Evolutionary conservation across 1,284 basidiomycete species (phyloP).

Genomic region (Microbotryum violaceum): DNA sequence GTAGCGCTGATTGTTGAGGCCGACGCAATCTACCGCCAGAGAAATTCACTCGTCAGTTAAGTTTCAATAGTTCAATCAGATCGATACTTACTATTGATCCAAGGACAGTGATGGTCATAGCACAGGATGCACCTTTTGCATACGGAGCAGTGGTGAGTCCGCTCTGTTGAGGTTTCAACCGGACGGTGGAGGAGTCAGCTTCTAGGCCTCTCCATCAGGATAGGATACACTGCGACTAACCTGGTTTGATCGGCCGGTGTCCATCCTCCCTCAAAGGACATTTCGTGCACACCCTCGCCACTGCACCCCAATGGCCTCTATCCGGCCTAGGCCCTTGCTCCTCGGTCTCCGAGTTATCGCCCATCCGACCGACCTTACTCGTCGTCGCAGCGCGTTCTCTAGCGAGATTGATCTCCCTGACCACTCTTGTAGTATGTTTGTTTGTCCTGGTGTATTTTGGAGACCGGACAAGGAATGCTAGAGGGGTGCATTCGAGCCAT

Average conservation of each 20-base stretch:
- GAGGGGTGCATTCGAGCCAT: not conserved
- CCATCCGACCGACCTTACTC: slow-evolving; percentile 1
- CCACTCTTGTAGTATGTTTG: not conserved
- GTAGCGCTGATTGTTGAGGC: slow-evolving; percentile 88
- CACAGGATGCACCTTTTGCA: slow-evolving; percentile 88
- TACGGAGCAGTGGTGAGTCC: slow-evolving; percentile 89
- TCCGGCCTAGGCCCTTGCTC: not conserved
- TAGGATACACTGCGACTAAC: slow-evolving; percentile 46
- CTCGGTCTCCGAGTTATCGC: slow-evolving; percentile 1
- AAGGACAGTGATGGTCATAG: slow-evolving; percentile 79
- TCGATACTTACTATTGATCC: slow-evolving; percentile 60
- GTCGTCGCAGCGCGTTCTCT: slow-evolving; percentile 10
- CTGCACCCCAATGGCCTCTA: not conserved
- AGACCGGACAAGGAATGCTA: not conserved
- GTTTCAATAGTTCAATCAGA: slow-evolving; percentile 48
- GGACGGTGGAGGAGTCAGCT: not conserved
- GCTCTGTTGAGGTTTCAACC: slow-evolving; percentile 46
- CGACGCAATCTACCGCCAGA: slow-evolving; percentile 46
- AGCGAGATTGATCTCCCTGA: slow-evolving; percentile 8
- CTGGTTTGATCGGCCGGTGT: slow-evolving; percentile 59
- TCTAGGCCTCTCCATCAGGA: not conserved
- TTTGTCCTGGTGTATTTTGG: not conserved
- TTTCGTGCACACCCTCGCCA: slow-evolving; percentile 31
- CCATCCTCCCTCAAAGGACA: slow-evolving; percentile 46
- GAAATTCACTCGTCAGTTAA: not conserved